Evolutionary conservation across 768 basidiomycete species (phyloP).

Genomic region (Tricholoma terreum): DNA sequence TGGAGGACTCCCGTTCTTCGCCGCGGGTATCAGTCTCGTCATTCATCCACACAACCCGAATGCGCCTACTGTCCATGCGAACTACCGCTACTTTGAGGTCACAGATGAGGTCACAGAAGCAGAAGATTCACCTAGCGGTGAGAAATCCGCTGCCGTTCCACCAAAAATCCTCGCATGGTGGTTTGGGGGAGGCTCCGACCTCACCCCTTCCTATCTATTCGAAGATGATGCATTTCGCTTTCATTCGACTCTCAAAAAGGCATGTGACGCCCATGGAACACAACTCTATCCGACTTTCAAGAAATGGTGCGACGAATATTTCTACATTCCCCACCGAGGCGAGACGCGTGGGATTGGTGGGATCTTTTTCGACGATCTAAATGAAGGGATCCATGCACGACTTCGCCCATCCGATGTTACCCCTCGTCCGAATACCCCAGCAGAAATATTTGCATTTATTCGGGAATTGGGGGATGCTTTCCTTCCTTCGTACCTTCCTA

Average conservation of each 20-base stretch:
- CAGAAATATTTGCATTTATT: slow-evolving; percentile 77
- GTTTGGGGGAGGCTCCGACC: slow-evolving; percentile 96
- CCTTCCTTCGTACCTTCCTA: slow-evolving; percentile 86
- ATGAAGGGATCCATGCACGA: slow-evolving; percentile 60
- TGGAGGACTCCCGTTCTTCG: slow-evolving; percentile 84
- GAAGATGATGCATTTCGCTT: slow-evolving; percentile 86
- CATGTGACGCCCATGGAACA: slow-evolving; percentile 70
- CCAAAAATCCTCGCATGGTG: slow-evolving; percentile 85
- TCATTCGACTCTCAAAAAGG: slow-evolving; percentile 71
- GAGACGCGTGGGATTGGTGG: slow-evolving; percentile 92
- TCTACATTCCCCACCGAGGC: slow-evolving; percentile 82
- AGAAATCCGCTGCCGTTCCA: slow-evolving; percentile 29
- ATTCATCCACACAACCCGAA: slow-evolving; percentile 93
- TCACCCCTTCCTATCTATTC: slow-evolving; percentile 92
- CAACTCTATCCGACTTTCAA: slow-evolving; percentile 80
- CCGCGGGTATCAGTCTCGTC: slow-evolving; percentile 88
- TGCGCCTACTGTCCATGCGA: slow-evolving; percentile 91
- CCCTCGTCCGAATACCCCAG: slow-evolving; percentile 51
- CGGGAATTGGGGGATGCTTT: slow-evolving; percentile 74
- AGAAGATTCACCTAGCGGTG: slow-evolving; percentile 9
- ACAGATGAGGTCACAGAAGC: slow-evolving; percentile 78
- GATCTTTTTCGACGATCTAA: slow-evolving; percentile 95
- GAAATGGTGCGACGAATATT: slow-evolving; percentile 97
- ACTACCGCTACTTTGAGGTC: slow-evolving; percentile 97
- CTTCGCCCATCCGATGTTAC: slow-evolving; percentile 40